Evolutionary conservation across 345 rosid genomes (phyloP), one percentile per base, ranked within the genome.

Genomic region (Rhodamnia argentea): DNA sequence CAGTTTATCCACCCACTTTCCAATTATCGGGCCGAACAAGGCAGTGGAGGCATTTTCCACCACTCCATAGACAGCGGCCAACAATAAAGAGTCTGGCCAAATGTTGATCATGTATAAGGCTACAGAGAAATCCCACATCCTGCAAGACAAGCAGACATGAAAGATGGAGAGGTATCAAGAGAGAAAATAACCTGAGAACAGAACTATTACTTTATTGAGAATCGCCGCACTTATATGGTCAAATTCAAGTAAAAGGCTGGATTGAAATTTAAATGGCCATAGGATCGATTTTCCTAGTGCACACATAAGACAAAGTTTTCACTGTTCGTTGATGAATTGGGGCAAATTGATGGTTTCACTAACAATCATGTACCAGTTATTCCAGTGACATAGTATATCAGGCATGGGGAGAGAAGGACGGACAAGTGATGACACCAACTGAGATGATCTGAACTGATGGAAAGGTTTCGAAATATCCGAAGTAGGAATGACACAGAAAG

Each of bases 61-160:
- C 7, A 93, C 98, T 13, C 99, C 97, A 57, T 97, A 96, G 47
- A 95, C 60, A 8, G 98, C 98, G 0, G 96, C 92, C 4, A 96
- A 93, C 86, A 96, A 92, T 78, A 96, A 90, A 87, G 99, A 96
- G 85, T 95, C 91, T 14, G 98, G 97, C 98, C 98, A 97, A 58
- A 97, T 82, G 85, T 89, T 89, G 92, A 97, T 94, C 98, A 97
- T 96, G 90, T 97, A 97, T 84, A 97, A 88, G 88, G 93, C 97
- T 37, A 97, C 98, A 4, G 96, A 92, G 90, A 97, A 97, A 85
- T 96, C 98, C 99, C 99, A 96, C 91, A 95, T 95, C 89, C 98
- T 97, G 96, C 85, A 90, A 83, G 84, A 84, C 70, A 18, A 76
- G 78, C 26, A 42, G 56, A 29, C 54, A 59, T 29, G 75, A 62